Evolutionary conservation across 2,329 filamentous ascomycete genomes (phyloP).

Genomic region (Blumeria graminis): DNA sequence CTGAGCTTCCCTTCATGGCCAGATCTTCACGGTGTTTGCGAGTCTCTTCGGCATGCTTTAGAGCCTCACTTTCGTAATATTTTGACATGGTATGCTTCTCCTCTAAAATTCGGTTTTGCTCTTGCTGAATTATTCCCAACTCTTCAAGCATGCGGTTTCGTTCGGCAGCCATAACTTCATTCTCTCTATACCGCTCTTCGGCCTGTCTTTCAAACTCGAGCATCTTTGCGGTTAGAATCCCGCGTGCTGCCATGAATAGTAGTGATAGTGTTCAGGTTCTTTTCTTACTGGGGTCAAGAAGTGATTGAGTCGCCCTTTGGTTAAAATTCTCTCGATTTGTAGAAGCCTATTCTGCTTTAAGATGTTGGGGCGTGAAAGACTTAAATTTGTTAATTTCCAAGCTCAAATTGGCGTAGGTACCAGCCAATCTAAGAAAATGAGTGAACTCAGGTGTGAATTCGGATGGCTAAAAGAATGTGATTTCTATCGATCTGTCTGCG

Average conservation of each 20-base stretch:
- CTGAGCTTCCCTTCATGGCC: background rate
- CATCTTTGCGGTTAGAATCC: slow-evolving; percentile 12
- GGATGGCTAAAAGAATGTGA: too few relatives aligned
- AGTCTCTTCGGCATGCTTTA: slow-evolving; percentile 13
- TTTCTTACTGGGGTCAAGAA: too few relatives aligned
- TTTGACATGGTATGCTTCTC: slow-evolving; percentile 15
- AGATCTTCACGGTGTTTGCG: slow-evolving; percentile 11
- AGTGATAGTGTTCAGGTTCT: too few relatives aligned
- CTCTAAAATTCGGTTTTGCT: slow-evolving; percentile 13
- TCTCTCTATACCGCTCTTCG: slow-evolving; percentile 11
- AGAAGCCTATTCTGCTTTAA: too few relatives aligned
- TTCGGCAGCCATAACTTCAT: slow-evolving; percentile 11
- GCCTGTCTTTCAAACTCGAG: slow-evolving; percentile 14
- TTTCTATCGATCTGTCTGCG: too few relatives aligned
- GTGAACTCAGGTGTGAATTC: too few relatives aligned
- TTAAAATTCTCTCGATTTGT: too few relatives aligned
- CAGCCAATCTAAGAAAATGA: too few relatives aligned
- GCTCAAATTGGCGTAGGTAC: too few relatives aligned
- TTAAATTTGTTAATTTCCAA: too few relatives aligned
- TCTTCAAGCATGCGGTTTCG: slow-evolving; percentile 10
- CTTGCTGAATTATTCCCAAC: slow-evolving; percentile 7
- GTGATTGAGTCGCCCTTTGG: too few relatives aligned
- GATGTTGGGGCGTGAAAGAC: too few relatives aligned
- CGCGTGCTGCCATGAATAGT: slow-evolving; percentile 8
- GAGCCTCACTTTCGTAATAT: slow-evolving; percentile 14